Evolutionary conservation across 805 yeast species (phyloP), one percentile per base, ranked within the genome.

Genomic region (Pichia exigua): DNA sequence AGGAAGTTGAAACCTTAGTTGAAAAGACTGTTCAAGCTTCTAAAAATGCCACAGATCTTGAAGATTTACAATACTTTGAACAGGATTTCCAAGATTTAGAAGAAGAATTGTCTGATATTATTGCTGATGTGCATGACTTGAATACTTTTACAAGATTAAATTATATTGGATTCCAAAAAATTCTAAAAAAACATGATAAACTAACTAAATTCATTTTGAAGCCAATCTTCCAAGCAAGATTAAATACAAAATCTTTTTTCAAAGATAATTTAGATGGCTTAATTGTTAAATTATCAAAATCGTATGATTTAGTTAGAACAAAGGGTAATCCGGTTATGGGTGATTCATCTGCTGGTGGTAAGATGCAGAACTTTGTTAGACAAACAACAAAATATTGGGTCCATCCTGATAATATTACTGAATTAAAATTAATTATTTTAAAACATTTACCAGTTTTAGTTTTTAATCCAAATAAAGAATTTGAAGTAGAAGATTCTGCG

Each of bases 331-430:
- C 99, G 15, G 87, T 89, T 41, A 78, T 81, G 62, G 98, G 98
- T 57, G 99, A 94, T 70, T 83, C 96, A 4, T 67, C 97, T 6
- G 97, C 99, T n/a, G 99, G 99, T 64, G 99, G 99, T 44, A 78
- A 85, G 43, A 97, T 91, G 75, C 99, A 94, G 69, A 94, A 94
- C 73, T 94, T 94, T 63, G 98, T 94, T 45, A 85, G 99, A 70
- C 99, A 94, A 71, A 94, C 99, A 21, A 94, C 99, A 9, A 94
- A 94, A 66, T 94, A 94, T 71, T 94, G 99, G 99, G 98, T 94
- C 32, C 99, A 94, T 65, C 97, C 97, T 2, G 98, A 94, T 69
- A 92, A 94, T 68, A 90, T 94, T 66, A 94, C 98, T 17, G 98
- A 94, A 73, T 78, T 94, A 68, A 94, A 94, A 73, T 79, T 94